Conservation (phyloP, 257 asterid genomes). For the Solanum microdontum region DNA sequence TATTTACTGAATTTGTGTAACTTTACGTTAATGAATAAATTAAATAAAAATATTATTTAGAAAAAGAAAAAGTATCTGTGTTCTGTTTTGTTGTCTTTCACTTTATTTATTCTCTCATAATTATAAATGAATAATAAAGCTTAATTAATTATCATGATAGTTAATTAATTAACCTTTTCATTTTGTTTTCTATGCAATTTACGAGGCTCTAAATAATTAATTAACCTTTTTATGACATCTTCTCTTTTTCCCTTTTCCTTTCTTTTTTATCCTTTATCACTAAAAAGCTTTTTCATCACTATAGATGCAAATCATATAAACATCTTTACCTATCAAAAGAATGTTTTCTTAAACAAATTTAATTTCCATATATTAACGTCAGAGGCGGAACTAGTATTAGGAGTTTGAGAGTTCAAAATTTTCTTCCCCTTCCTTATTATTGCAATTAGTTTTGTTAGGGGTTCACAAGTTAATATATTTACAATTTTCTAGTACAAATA, state of each 20-base stretch:
- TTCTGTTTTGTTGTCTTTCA: background rate
- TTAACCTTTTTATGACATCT: constrained; percentile 28
- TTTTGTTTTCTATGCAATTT: constrained; percentile 10
- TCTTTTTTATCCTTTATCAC: constrained; percentile 15
- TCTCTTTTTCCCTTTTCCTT: constrained; percentile 7
- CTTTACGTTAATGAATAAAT: background rate
- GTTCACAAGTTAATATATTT: background rate
- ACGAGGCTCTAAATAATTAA: constrained; percentile 2
- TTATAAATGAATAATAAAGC: background rate
- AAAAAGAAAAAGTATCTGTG: background rate
- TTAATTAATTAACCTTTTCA: constrained; percentile 4
- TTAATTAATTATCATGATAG: constrained; percentile 6
- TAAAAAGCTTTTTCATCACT: background rate
- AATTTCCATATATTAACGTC: background rate
- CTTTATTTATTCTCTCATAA: constrained; percentile 11
- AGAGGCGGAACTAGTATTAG: accelerated
- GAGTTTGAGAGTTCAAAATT: too few species aligned
- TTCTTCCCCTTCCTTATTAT: accelerated
- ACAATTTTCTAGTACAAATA: background rate
- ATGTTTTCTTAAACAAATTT: background rate
- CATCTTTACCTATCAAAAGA: background rate
- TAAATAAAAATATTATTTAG: background rate
- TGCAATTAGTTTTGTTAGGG: background rate
- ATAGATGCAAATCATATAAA: background rate
- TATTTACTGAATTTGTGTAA: background rate